Evolutionary conservation across 352 stramenopile genomes (phyloP), one percentile per base, ranked within the genome.

Genomic region (Globisporangium splendens): DNA sequence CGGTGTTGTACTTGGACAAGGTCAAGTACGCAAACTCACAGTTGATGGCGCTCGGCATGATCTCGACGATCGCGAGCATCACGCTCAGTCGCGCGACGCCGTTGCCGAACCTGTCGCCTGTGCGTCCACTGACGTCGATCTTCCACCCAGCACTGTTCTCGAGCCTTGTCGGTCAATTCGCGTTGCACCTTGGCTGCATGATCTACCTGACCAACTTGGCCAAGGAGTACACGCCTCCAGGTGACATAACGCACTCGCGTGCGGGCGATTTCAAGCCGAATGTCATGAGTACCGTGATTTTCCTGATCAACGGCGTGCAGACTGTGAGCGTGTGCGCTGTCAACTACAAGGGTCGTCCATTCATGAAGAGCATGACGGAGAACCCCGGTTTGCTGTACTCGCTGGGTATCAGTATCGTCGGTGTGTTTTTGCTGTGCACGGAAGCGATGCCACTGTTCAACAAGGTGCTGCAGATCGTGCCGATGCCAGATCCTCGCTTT

Each of bases 1-100:
- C 93, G 10, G 97, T 96, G 65, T 76, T 99, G 20, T 99, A 98
- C 70, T 73, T 99, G 22, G 86, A 98, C 68, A 98, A 98, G 61
- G 97, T 99, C 39, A 99, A 99, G 77, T 98, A 98, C 69, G 97
- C 96, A 8, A 98, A 99, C 83, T 95, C 89, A 54, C 96, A 99
- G 75, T 79, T 98, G 65, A 94, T 94, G 74, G 83, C 84, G 28
- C 71, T 94, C 20, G 86, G 86, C 17, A 87, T 96, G 75, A 91
- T 96, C 65, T 91, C 81, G 11, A 96, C 84, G 3, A 75, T 96
- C 18, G 79, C 86, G 2, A 93, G 82, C 51, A 79, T 96, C 54
- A 95, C 83, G 33, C 64, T 95, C n/a, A 90, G 93, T 51, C 83
- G 93, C 46, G 94, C 94, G 22, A 98, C 97, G 49, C 97, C 97